Base-by-base conservation (phyloP, 768 basidiomycete species). In the Lactarius indigo region DNA sequence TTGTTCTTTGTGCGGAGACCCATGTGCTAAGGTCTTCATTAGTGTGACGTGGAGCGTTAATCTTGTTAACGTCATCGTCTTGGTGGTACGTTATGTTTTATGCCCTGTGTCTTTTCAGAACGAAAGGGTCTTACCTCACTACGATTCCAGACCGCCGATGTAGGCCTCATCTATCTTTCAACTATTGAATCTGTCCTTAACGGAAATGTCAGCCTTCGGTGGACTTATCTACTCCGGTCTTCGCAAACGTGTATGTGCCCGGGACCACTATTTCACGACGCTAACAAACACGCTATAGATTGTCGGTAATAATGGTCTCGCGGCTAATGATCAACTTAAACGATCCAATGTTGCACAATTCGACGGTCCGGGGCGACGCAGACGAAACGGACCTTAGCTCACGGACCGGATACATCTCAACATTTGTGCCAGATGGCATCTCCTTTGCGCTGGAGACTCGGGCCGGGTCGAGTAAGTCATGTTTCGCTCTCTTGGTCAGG, bases 321-420 rank as follows among this genome's bases (percentile, higher is more conserved):
- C 65, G 68, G 15, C 57, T 69, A 28, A 69, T 69, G 68, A 50
- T 69, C 44, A 66, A 63, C n/a, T 30, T 68, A 42, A 64, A 60
- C 55, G 68, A 68, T 23, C 64, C 68, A 52, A 52, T 23, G 6
- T 39, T 69, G 20, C 23, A 17, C 20, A 20, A 17, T 13, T 15
- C 55, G 17, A 31, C 15, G 18, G 57, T 33, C n/a, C 0, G 17
- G 18, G 10, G 17, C n/a, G 20, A 42, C 30, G 17, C 39, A 23
- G 54, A 59, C 30, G 44, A 20, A n/a, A 31, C 64, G 18, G 15
- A 42, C 28, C 17, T 18, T 23, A 35, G n/a, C 4, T 33, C 61
- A 28, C 30, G n/a, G 12, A 30, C 18, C 1, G 61, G 57, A 44
- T n/a, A 59, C 28, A 5, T 67, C 30, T 67, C 66, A 15, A 67